phyloP scores from a whole-genome alignment of 169 alveolate species.

The Babesia gibsoni region DNA sequence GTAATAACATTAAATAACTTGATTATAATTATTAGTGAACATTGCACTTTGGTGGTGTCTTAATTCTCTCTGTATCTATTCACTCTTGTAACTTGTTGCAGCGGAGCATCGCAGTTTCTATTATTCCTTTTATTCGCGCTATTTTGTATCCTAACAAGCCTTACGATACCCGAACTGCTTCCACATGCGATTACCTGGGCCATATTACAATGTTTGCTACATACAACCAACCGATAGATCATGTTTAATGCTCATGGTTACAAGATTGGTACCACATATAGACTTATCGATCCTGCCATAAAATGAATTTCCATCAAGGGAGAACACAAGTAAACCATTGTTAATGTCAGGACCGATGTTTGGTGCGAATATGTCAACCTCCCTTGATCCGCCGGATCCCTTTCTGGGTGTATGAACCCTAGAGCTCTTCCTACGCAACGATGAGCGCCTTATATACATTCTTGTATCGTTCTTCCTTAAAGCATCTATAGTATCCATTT shows the following conservation, averaged over 20 bases:
- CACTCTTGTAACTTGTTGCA: too few relatives aligned
- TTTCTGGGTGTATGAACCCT: conserved; percentile 26
- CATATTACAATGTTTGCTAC: too few relatives aligned
- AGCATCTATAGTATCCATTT: not conserved
- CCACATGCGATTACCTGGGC: conserved; percentile 25
- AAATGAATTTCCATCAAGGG: conserved; percentile 5
- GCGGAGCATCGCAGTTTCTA: not conserved
- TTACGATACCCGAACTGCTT: not conserved
- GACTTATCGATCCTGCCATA: conserved; percentile 4
- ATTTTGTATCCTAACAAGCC: conserved; percentile 7
- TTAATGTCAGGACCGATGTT: not conserved
- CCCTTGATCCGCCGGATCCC: not conserved
- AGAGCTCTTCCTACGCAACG: not conserved
- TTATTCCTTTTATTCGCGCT: not conserved
- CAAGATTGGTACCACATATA: not conserved
- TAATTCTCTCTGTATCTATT: too few relatives aligned
- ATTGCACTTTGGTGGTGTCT: too few relatives aligned
- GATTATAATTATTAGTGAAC: not conserved
- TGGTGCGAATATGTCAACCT: conserved; percentile 17
- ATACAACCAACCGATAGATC: conserved; percentile 14
- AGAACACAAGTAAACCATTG: conserved; percentile 2
- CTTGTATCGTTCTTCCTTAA: too few relatives aligned
- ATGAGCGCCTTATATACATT: too few relatives aligned
- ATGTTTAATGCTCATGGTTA: not conserved
- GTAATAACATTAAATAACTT: not conserved